Evolutionary conservation across 805 yeast genomes (phyloP).

Genomic region (Candida maltosa): DNA sequence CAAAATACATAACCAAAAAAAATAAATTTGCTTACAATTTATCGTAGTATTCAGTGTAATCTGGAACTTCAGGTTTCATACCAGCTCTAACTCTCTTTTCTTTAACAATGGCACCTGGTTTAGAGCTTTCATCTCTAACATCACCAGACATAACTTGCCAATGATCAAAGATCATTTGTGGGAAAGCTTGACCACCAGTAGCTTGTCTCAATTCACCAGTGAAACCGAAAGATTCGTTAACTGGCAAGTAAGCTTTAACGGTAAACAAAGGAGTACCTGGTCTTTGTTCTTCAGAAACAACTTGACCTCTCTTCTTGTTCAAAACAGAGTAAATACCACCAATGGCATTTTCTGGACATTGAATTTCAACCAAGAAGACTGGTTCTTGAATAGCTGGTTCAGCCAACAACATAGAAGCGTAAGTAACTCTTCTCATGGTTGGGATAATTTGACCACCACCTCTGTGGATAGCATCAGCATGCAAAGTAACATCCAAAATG

Average conservation of each 20-base stretch:
- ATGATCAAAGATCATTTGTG: constrained; percentile 99
- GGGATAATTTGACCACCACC: constrained; percentile 99
- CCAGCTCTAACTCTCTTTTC: constrained; percentile 91
- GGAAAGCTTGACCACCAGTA: constrained; percentile 99
- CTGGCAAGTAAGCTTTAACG: constrained; percentile 99
- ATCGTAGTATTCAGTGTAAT: constrained; percentile 98
- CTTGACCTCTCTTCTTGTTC: constrained; percentile 99
- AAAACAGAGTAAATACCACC: constrained; percentile 99
- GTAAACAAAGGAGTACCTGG: constrained; percentile 99
- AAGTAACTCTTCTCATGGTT: constrained; percentile 99
- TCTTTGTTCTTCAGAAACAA: constrained; percentile 98
- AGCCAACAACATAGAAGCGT: constrained; percentile 97
- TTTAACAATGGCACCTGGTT: constrained; percentile 59
- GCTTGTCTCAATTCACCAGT: constrained; percentile 99
- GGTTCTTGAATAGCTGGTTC: constrained; percentile 99
- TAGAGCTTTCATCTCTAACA: constrained; percentile 80
- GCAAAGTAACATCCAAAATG: constrained; percentile 98
- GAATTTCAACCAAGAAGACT: constrained; percentile 97
- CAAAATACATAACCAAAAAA: no score
- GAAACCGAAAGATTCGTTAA: constrained; percentile 99
- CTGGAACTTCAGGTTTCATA: constrained; percentile 96
- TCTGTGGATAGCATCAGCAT: constrained; percentile 99
- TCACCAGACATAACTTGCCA: constrained; percentile 92
- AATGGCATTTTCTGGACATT: constrained; percentile 98
- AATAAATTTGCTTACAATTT: constrained; percentile 56